Conservation (phyloP, 164 flowering plant species). For the Vitis amurensis region DNA sequence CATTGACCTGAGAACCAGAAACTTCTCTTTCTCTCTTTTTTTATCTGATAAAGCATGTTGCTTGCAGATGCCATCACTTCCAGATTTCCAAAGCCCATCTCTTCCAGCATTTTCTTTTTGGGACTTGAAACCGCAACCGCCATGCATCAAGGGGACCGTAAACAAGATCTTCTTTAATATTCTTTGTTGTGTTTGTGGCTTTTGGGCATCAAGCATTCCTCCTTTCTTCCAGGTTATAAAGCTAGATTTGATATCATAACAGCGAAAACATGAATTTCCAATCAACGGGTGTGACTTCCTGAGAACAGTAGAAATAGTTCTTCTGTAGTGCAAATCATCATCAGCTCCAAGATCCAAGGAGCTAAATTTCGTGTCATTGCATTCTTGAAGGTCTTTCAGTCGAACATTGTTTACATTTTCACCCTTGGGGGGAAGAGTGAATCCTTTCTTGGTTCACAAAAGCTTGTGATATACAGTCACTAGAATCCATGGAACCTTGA, state of each 20-base stretch:
- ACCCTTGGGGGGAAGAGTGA: constrained; percentile 22
- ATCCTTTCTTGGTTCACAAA: constrained; percentile 34
- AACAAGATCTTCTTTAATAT: constrained; percentile 63
- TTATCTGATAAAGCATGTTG: constrained; percentile 35
- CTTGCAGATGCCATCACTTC: constrained; percentile 21
- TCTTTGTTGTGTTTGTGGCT: constrained; percentile 36
- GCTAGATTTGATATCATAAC: constrained; percentile 38
- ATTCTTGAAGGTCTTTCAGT: constrained; percentile 41
- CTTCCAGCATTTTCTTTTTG: constrained; percentile 23
- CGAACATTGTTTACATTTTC: constrained; percentile 18
- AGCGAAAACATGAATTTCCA: constrained; percentile 23
- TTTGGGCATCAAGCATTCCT: constrained; percentile 11
- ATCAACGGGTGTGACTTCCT: constrained; percentile 35
- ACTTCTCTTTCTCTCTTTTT: constrained; percentile 46
- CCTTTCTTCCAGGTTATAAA: constrained; percentile 62
- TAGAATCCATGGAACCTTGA: constrained; percentile 52
- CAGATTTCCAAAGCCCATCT: constrained; percentile 17
- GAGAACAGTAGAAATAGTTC: constrained; percentile 53
- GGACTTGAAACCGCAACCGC: constrained; percentile 20
- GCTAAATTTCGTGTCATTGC: constrained; percentile 38
- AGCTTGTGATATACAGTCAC: constrained; percentile 70
- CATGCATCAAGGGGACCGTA: constrained; percentile 55
- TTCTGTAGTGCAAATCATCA: constrained; percentile 57
- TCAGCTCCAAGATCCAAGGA: constrained; percentile 38
- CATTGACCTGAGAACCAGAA: constrained; percentile 58